Base-by-base conservation (phyloP, 2,329 filamentous ascomycete species). In the Exutisphaerella laricina region DNA sequence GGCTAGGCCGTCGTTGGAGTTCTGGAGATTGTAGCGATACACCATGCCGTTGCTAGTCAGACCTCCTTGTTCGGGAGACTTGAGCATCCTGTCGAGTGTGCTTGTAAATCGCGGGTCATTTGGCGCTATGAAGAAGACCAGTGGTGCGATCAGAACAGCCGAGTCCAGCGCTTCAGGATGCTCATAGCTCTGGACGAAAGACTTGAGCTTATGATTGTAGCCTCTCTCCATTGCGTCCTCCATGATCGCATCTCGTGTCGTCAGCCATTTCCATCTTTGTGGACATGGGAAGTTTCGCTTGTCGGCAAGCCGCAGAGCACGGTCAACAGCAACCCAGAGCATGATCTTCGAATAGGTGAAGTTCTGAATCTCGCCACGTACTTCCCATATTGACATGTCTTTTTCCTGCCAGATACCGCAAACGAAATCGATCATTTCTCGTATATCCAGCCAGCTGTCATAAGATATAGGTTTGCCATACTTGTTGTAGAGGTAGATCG, bases 361-460 rank as follows among this genome's bases (percentile, higher is more conserved):
- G 57, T 87, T 78, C 62, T 88, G 84, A 59, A 84, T 84, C 56
- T 80, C 69, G 51, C 84, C 84, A 30, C 84, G 77, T 4, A 87
- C 84, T 61, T 89, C 85, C 85, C 84, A 88, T 55, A 88, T 89
- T 2, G 82, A 87, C 83, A 88, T 88, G 58, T 89, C 84, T 56
- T 66, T 65, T 71, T 78, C 67, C 43, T 80, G 66, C 60, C 80
- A 75, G 40, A 88, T 78, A 0, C 74, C 79, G 48, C 86, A 70
- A 26, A 86, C 81, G 55, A 85, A 84, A 58, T 88, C 82, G 26
- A 69, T 66, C 62, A 88, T 78, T 45, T 83, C 74, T 13, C 84
- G 75, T 18, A 89, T 77, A 3, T 78, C 73, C 30, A 80, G 72
- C 84, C 84, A 89, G 47, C 84, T 78, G 46, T 88, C 85, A 74